Evolutionary conservation across 768 basidiomycete genomes (phyloP).

Genomic region (Mrakia frigida): DNA sequence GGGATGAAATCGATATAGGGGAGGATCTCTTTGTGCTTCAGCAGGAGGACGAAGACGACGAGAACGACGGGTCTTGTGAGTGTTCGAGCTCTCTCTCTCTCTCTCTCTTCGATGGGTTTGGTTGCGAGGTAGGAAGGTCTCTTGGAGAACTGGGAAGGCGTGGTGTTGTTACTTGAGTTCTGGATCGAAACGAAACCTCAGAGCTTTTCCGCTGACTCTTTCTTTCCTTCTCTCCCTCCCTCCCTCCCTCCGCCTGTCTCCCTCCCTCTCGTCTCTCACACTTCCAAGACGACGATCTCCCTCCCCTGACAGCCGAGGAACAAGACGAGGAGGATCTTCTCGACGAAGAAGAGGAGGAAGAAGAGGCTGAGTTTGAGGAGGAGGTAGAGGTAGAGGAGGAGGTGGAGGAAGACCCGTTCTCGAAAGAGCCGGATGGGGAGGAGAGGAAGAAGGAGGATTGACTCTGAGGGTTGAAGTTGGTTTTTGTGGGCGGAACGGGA

Average conservation of each 20-base stretch:
- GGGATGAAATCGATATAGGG: not conserved
- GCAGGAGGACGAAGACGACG: not conserved
- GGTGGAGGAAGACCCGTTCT: not conserved
- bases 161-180: too few species aligned
- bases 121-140: too few species aligned
- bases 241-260: not conserved
- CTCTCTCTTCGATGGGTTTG: not conserved
- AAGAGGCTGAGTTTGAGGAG: not conserved
- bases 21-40: constrained; percentile 3
- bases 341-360: not conserved
- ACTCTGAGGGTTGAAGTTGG: not conserved
- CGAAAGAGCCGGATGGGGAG: not conserved
- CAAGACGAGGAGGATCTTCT: not conserved
- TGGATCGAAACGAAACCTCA: too few species aligned
- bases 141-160: too few species aligned
- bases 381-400: not conserved
- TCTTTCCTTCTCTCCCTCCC: not conserved
- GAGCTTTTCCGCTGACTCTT: not conserved
- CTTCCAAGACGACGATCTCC: not conserved
- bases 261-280: not conserved
- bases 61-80: not conserved
- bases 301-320: not conserved
- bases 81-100: not conserved
- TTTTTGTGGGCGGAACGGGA: not conserved
- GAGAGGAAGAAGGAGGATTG: constrained; percentile 12